Conservation (phyloP, 306 rosid genomes). For the Glycine soja region DNA sequence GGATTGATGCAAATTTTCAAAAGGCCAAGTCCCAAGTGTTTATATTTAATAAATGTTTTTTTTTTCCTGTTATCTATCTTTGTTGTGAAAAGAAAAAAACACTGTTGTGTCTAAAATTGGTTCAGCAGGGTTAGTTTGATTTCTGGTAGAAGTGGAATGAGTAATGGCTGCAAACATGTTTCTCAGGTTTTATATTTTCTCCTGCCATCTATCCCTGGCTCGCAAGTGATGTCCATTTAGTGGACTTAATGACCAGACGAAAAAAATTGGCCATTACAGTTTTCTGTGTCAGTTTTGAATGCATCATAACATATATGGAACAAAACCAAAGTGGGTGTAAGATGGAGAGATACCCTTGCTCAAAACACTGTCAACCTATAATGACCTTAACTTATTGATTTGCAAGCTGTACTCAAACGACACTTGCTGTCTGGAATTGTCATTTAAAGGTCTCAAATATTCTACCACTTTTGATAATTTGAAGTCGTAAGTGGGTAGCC, state of each 20-base stretch:
- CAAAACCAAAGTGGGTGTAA: slow-evolving; percentile 8
- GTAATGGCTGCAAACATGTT: too few relatives aligned
- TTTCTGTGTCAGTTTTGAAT: slow-evolving; percentile 36
- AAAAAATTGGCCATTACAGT: slow-evolving; percentile 13
- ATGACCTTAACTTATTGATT: slow-evolving; percentile 34
- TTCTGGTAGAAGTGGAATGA: too few relatives aligned
- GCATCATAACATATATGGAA: neutral
- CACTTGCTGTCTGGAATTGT: slow-evolving; percentile 22
- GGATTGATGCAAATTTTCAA: slow-evolving; percentile 18
- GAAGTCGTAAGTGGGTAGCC: slow-evolving; percentile 29
- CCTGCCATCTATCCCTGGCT: slow-evolving; percentile 32
- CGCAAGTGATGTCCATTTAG: slow-evolving; percentile 13
- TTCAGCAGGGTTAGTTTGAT: too few relatives aligned
- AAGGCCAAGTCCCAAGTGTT: too few relatives aligned
- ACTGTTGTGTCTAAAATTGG: slow-evolving; percentile 48
- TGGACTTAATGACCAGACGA: slow-evolving; percentile 18
- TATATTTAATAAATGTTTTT: slow-evolving; percentile 27
- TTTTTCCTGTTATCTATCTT: slow-evolving; percentile 36
- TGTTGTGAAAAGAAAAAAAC: slow-evolving; percentile 56
- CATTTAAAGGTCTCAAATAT: neutral
- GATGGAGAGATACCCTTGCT: slow-evolving; percentile 20
- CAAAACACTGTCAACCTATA: slow-evolving; percentile 28
- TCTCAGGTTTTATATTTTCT: neutral
- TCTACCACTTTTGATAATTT: slow-evolving; percentile 18
- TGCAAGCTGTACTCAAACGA: neutral